Evolutionary conservation across 2,329 filamentous ascomycete genomes (phyloP).

Genomic region (Achaetomium macrosporum): DNA sequence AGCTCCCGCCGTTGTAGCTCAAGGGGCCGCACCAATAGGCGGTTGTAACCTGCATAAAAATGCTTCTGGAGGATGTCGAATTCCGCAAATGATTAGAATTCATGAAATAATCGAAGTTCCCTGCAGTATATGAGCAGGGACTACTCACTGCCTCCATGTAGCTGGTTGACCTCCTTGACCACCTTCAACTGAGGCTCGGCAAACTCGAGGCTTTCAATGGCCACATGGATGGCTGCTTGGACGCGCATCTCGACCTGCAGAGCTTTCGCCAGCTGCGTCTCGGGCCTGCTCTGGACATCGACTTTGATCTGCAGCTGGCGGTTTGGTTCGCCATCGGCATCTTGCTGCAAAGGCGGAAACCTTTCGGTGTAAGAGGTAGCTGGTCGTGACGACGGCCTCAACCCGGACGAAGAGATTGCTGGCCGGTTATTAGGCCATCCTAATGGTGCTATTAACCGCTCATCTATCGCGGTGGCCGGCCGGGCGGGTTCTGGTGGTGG

Average conservation of each 20-base stretch:
- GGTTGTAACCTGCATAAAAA: conserved; percentile 25
- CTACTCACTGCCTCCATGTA: conserved; percentile 22
- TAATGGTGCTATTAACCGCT: not conserved
- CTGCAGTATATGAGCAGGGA: not conserved
- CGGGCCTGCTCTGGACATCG: not conserved
- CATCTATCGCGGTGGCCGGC: not conserved
- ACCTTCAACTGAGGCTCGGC: conserved; percentile 24
- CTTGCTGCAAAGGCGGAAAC: not conserved
- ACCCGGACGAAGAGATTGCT: not conserved
- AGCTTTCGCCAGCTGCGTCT: conserved; percentile 14
- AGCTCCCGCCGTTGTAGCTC: conserved; percentile 21
- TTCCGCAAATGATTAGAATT: conserved; percentile 1
- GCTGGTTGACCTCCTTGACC: conserved; percentile 19
- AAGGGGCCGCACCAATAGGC: conserved; percentile 20
- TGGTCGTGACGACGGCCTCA: not conserved
- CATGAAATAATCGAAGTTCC: no score
- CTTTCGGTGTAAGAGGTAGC: not conserved
- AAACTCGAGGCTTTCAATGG: conserved; percentile 24
- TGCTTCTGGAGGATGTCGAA: conserved; percentile 20
- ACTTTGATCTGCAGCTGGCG: not conserved
- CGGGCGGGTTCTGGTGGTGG: not conserved
- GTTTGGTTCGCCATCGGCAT: not conserved
- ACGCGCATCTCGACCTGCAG: conserved; percentile 25
- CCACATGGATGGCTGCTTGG: conserved; percentile 24
- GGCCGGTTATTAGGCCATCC: not conserved